phyloP scores from a whole-genome alignment of 2,329 filamentous ascomycete species.

The Ilyonectria destructans region DNA sequence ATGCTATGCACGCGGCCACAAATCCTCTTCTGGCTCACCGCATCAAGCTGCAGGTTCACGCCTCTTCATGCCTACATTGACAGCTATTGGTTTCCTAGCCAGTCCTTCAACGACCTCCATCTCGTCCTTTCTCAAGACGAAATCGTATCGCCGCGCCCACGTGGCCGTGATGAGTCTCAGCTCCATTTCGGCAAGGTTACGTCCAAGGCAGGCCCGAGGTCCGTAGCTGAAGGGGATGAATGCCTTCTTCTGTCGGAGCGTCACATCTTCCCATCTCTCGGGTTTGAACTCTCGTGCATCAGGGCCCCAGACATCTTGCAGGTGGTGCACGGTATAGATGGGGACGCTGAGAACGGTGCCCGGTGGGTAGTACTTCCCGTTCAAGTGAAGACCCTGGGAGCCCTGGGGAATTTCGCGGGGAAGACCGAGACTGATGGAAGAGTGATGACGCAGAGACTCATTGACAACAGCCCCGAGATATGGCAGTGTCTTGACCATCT shows the following conservation, averaged over 20 bases:
- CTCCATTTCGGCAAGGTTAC: constrained; percentile 92
- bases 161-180: constrained; percentile 83
- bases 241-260: constrained; percentile 78
- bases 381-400: constrained; percentile 76
- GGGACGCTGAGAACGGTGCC: constrained; percentile 86
- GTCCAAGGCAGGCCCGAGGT: constrained; percentile 79
- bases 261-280: constrained; percentile 80
- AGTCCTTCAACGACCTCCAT: constrained; percentile 66
- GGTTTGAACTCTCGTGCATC: constrained; percentile 82
- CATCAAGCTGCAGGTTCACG: not conserved
- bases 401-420: constrained; percentile 80
- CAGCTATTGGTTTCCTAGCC: not conserved
- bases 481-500: constrained; percentile 81
- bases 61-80: constrained; percentile 1
- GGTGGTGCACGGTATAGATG: constrained; percentile 87
- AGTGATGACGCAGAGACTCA: constrained; percentile 90
- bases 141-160: constrained; percentile 69
- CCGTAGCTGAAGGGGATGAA: constrained; percentile 85
- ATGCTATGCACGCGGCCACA: not conserved
- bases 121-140: constrained; percentile 67
- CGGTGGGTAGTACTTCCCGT: constrained; percentile 80
- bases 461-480: constrained; percentile 85
- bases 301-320: constrained; percentile 79
- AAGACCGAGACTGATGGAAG: constrained; percentile 87
- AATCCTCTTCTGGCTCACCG: not conserved